Percentiles rank a stretch among this genome's conserved stretches.
Conservation (phyloP, 140 eudicot species). For the Flaveria floridana region DNA sequence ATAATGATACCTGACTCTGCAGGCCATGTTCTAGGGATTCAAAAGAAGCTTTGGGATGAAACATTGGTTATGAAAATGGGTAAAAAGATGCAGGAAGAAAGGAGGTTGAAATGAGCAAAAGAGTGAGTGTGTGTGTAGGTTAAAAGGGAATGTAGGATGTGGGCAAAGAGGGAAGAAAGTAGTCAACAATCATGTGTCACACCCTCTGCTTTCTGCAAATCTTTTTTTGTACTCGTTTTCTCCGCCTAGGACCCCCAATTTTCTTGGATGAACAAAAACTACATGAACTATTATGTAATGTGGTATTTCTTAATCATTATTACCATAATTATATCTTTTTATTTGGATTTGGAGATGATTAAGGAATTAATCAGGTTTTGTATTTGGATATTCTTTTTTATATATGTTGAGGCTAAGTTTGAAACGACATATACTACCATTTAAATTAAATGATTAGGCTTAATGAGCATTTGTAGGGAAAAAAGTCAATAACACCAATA, state of each 20-base stretch:
- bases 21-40: conserved; percentile 38
- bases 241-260: conserved; percentile 25
- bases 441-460: no score
- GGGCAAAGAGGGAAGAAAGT: conserved; percentile 8
- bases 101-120: conserved; percentile 40
- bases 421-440: not conserved
- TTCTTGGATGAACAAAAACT: conserved; percentile 40
- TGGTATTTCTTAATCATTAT: not conserved
- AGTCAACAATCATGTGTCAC: conserved; percentile 31
- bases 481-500: no score
- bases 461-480: no score
- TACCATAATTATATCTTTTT: not conserved
- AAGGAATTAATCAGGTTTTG: not conserved
- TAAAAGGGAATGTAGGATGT: conserved; percentile 24
- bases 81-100: conserved; percentile 30
- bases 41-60: conserved; percentile 36
- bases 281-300: not conserved
- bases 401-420: not conserved
- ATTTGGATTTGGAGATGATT: not conserved
- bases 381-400: not conserved
- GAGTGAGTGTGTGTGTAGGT: conserved; percentile 33
- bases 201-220: conserved; percentile 16
- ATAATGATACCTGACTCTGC: conserved; percentile 28
- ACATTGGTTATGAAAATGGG: conserved; percentile 26
- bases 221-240: conserved; percentile 28